Evolutionary conservation across 805 yeast species (phyloP), one percentile per base, ranked within the genome.

Genomic region (Metschnikowia vanudenii): DNA sequence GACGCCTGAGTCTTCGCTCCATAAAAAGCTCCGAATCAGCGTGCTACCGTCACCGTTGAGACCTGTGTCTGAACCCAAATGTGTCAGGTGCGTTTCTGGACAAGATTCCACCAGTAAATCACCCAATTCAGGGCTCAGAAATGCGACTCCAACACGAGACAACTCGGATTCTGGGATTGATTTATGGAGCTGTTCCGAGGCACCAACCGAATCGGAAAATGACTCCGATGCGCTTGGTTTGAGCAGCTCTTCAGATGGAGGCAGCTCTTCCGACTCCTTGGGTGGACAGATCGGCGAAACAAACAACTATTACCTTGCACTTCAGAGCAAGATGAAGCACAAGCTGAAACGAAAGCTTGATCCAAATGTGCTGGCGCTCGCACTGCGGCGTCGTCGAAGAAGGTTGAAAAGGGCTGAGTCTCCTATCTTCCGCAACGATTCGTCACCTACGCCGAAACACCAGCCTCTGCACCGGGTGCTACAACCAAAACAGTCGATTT

Each of bases 401-500:
- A 8, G 28, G 28, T 12, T 26, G 28, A 26, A 33, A 33, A 17
- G 36, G n/a, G 4, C 19, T 5, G 13, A 18, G 22, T 11, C 36
- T 3, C 9, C 16, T 6, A 11, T 2, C 4, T 17, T 33, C 17
- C 14, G 33, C 17, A 8, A 14, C 17, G 33, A 30, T 3, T 13
- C 33, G 13, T 44, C 48, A 17, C 51, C 50, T 11, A 37, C 46
- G 12, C 47, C 45, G 1, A 71, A 70, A 42, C 74, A 69, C 47
- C 62, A 64, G 45, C 77, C 77, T 4, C 67, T 70, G 24, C 77
- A 72, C 53, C 71, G 68, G 41, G 64, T 59, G 2, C 55, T 72
- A 31, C 65, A 69, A 52, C 77, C 77, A 1, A 68, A 68, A 51
- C 57, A 64, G 32, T 68, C 73, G n/a, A 72, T 72, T n/a, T 54